These are phyloP conservation scores for Colletotrichum higginsianum DNA, from an alignment of 2,329 filamentous ascomycete genomes.

Conservation along the genomic window DNA sequence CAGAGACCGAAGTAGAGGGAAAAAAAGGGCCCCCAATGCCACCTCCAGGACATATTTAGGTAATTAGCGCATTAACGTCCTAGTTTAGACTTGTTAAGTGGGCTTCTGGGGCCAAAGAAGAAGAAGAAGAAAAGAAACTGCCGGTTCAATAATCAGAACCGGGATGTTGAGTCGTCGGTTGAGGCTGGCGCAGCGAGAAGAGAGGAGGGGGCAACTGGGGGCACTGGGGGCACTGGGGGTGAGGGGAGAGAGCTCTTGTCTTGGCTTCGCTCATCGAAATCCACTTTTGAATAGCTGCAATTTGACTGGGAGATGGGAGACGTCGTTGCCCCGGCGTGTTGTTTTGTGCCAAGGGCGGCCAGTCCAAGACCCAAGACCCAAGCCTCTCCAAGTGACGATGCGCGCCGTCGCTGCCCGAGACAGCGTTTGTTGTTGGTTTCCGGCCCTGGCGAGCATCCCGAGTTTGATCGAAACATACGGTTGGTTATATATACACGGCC, in stretches of 20 bases:
- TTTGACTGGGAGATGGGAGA: constrained; percentile 36
- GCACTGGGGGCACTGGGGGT: too few relatives aligned
- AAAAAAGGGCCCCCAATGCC: neutral
- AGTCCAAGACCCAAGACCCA: constrained; percentile 32
- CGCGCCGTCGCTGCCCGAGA: constrained; percentile 26
- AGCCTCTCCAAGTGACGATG: constrained; percentile 41
- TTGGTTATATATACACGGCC: constrained; percentile 28
- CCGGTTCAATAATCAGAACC: constrained; percentile 2
- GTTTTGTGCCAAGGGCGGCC: constrained; percentile 25
- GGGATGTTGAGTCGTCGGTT: constrained; percentile 37
- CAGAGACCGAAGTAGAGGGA: neutral
- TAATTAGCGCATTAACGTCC: constrained; percentile 4
- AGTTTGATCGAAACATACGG: neutral
- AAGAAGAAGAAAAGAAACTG: constrained; percentile 7
- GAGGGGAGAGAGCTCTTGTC: neutral
- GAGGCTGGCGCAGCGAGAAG: constrained; percentile 33
- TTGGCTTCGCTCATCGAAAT: constrained; percentile 37
- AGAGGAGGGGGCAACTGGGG: too few relatives aligned
- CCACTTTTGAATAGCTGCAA: constrained; percentile 37
- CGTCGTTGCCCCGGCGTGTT: too few relatives aligned
- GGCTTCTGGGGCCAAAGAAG: neutral
- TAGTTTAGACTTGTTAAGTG: constrained; percentile 10
- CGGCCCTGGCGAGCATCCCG: neutral
- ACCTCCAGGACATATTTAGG: constrained; percentile 15
- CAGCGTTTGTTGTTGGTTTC: neutral